phyloP scores from a whole-genome alignment of 768 basidiomycete genomes.

The Termitomyces sp. region DNA sequence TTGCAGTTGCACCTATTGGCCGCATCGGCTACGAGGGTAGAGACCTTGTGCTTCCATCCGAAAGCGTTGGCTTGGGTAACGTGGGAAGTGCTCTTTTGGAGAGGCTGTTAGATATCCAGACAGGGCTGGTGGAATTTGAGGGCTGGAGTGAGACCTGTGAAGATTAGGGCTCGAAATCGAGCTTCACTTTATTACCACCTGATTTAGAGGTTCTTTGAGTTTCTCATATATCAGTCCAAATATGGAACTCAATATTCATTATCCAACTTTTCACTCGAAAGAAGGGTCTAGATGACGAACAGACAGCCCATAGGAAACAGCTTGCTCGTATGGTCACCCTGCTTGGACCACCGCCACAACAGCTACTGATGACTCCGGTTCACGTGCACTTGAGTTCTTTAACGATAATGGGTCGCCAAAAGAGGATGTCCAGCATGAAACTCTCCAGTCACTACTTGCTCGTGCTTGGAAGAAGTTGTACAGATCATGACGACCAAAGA shows the following conservation, averaged over 20 bases:
- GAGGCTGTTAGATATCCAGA: slow-evolving; percentile 67
- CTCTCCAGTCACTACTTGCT: not conserved
- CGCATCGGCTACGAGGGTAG: slow-evolving; percentile 47
- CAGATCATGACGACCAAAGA: not conserved
- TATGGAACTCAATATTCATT: no score
- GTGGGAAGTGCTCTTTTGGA: slow-evolving; percentile 64
- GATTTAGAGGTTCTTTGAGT: no score
- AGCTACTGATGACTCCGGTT: not conserved
- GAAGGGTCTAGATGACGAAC: not conserved
- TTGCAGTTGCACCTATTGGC: slow-evolving; percentile 58
- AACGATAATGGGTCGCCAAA: not conserved
- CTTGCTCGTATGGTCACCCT: not conserved
- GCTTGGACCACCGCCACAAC: not conserved
- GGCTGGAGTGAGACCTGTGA: slow-evolving; percentile 53
- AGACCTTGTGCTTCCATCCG: slow-evolving; percentile 46
- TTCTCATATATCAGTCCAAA: no score
- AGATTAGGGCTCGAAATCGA: not conserved
- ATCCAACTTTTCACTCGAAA: no score
- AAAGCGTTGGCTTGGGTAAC: slow-evolving; percentile 39
- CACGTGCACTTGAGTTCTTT: not conserved
- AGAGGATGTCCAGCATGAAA: not conserved
- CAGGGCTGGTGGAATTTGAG: slow-evolving; percentile 55
- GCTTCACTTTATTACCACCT: not conserved
- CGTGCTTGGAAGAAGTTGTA: not conserved
- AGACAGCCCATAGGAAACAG: no score